Base-by-base conservation (phyloP, 495 filamentous ascomycete genomes). In the Daldinia loculata region DNA sequence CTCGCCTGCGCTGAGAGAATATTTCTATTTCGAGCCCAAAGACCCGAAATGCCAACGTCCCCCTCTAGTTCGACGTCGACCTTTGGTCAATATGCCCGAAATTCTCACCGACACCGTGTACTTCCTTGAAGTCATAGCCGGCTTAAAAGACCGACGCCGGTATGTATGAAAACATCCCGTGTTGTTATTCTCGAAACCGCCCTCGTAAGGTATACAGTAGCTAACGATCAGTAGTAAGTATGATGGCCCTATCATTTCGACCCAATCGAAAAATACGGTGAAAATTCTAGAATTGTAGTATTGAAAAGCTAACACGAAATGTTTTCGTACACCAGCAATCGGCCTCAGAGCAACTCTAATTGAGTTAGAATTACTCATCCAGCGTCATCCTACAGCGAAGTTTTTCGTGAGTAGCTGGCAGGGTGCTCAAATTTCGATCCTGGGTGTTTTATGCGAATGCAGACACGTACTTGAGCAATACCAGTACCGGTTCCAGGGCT, bases 301-400 rank as follows among this genome's bases (percentile, higher is more conserved):
- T 29, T 29, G 4, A 4, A 29, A 29, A 29, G 27, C 27, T 29
- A 29, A 29, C 27, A 6, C 27, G 6, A 29, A 29, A 29, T 29
- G 27, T 29, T 29, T 29, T 29, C 5, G 6, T 29, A 29, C 27
- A 29, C 6, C 6, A 29, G 27, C 15, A 14, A 17, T 71, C 15
- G 51, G 63, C 17, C 4, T 7, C 15, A 48, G 5, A 36, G 58
- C 26, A 19, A 4, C 38, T 9, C 0, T 55, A 4, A 15, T 12
- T 34, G 69, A 71, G 24, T 0, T 71, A 11, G 69, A 67, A 8
- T 26, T 62, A 11, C 26, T 58, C 7, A 12, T 32, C 19, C 51
- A 26, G 15, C 41, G 36, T 9, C 14, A 63, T 1, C 63, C 63
- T 17, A 24, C 7, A 8, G 26, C 45, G 4, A 66, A 58, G 12